Evolutionary conservation across 257 asterid species (phyloP), one percentile per base, ranked within the genome.

Genomic region (Sherardia arvensis): DNA sequence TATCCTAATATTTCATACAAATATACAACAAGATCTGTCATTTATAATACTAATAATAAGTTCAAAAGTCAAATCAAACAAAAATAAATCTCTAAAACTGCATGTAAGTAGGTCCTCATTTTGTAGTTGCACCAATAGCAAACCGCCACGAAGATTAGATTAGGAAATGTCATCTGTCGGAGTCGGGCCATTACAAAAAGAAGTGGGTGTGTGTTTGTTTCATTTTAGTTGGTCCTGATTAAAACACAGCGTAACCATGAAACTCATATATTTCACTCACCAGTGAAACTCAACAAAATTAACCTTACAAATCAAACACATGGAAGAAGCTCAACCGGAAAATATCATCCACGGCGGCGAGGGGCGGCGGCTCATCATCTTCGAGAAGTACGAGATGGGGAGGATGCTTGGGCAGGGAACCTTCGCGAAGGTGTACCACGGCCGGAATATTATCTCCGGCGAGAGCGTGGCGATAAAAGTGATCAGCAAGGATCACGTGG

Each of bases 371-470:
- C 71, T 61, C 65, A 48, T 74, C 57, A 78, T 89, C 40, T 86
- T 89, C 68, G 91, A 77, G 0, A 89, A 89, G 65, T 89, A 89
- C 80, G 96, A 89, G 69, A 84, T 86, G 85, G 95, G 96, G 3
- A 74, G 81, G 40, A 67, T 86, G 8, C 75, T 89, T 27, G 96
- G 96, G 3, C 81, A 84, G 57, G 96, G 96, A 10, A 84, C 96
- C 11, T 89, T 89, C 61, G 95, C 95, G 0, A 89, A 89, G 73
- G 96, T 89, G 12, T 83, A 86, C 72, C 77, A 83, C 18, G 88
- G 83, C 53, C 54, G 76, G 30, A 73, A 89, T 78, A 78, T 89
- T 15, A 21, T 15, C 7, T 79, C 85, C 5, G 75, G 85, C 33
- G 95, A 89, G 18, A 79, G 83, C 69, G 95, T 86, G 3, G 96